Evolutionary conservation across 1,284 basidiomycete species (phyloP).

Genomic region (Volvariella volvacea): DNA sequence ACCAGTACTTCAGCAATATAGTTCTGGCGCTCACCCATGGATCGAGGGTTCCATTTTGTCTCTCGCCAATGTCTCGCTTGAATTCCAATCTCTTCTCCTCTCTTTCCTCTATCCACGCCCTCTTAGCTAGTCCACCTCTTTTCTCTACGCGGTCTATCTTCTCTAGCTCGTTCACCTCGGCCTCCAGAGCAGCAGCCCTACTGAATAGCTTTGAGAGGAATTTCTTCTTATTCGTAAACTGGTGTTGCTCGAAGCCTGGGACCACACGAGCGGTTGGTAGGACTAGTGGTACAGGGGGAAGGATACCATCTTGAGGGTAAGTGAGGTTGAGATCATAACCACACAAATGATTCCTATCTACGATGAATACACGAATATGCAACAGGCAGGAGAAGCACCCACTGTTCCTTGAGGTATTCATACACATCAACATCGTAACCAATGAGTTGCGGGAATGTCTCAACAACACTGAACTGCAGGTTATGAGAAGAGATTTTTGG

Average conservation of each 20-base stretch:
- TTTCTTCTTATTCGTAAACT: slow-evolving; percentile 6
- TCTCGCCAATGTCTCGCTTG: slow-evolving; percentile 37
- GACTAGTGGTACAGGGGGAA: slow-evolving; percentile 40
- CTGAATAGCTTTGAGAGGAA: slow-evolving; percentile 22
- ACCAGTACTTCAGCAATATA: slow-evolving; percentile 5
- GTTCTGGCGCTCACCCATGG: slow-evolving; percentile 31
- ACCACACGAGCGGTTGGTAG: slow-evolving; percentile 25
- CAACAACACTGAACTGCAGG: slow-evolving; percentile 44
- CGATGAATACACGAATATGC: background rate
- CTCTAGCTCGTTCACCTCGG: slow-evolving; percentile 9
- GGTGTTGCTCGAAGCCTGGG: slow-evolving; percentile 15
- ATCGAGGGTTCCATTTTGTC: slow-evolving; percentile 45
- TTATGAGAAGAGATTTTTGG: background rate
- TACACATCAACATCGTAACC: slow-evolving; percentile 60
- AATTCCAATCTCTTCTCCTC: slow-evolving; percentile 20
- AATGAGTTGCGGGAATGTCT: slow-evolving; percentile 70
- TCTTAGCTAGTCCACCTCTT: too few species aligned
- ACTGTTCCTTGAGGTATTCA: slow-evolving; percentile 65
- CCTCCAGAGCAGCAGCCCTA: slow-evolving; percentile 12
- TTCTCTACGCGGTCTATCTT: slow-evolving; percentile 17
- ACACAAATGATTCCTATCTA: slow-evolving; percentile 48
- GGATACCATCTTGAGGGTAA: slow-evolving; percentile 55
- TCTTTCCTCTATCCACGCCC: background rate
- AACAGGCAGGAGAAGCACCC: slow-evolving; percentile 17
- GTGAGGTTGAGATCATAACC: slow-evolving; percentile 62